Evolutionary conservation across 2,329 filamentous ascomycete genomes (phyloP), one percentile per base, ranked within the genome.

Genomic region (Talaromyces sp.): DNA sequence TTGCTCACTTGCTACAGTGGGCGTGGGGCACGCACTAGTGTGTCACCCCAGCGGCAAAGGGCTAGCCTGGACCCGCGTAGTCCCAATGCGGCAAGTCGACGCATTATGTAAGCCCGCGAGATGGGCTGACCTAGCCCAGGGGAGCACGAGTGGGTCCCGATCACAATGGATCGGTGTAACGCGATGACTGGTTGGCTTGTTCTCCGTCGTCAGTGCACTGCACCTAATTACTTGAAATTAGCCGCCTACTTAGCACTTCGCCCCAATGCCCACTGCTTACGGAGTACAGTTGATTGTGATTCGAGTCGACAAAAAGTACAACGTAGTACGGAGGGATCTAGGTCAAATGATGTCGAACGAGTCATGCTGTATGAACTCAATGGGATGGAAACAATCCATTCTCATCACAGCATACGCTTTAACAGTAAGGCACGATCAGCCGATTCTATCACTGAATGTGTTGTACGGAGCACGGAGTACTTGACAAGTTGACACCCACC

Each of bases 41-140:
- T 48, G 45, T 33, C 45, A 15, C 45, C 25, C 3, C 25, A 48
- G 45, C 45, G 45, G 45, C 45, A 48, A 48, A 48, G 45, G 21
- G 36, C 51, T 53, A 53, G 51, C 17, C 36, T 54, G 53, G 39
- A 33, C 40, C 41, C 33, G 52, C 25, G 17, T 15, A 43, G 37
- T 48, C 45, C 45, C 28, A 17, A 48, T 19, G 28, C 28, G 28
- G 45, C 11, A 48, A 48, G 45, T 48, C 45, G 28, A 48, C 28
- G 8, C 4, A n/a, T 48, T 48, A 48, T 19, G 45, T 48, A 13
- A 48, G 45, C 45, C 13, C 13, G 43, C 43, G 43, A 46, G 43
- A 31, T 46, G 39, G 52, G n/a, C 52, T 53, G 25, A 19, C 35
- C 22, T 43, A 54, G 52, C 25, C 53, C 53, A 55, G 53, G 39